Conservation (phyloP, 768 basidiomycete species). For the Podaxis rugospora region DNA sequence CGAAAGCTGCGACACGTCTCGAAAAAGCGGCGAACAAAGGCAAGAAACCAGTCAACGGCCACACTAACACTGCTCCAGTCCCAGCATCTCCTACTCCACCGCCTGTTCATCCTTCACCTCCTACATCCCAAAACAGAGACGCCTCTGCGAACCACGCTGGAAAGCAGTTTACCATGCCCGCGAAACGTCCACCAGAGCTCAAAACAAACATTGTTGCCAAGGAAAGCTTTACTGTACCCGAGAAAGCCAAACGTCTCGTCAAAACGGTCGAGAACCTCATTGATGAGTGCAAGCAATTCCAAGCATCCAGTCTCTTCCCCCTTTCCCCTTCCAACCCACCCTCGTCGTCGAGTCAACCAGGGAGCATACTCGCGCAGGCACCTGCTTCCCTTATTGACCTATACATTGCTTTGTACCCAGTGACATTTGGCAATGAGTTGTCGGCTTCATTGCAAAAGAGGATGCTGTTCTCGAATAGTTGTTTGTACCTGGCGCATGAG, state of each 20-base stretch:
- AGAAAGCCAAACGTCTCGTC: conserved; percentile 45
- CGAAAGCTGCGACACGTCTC: conserved; percentile 54
- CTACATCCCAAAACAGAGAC: conserved; percentile 10
- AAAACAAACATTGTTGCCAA: conserved; percentile 12
- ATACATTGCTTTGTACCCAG: conserved; percentile 74
- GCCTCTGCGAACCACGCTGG: background rate
- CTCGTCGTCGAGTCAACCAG: conserved; percentile 33
- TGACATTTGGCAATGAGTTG: conserved; percentile 47
- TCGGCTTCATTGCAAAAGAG: conserved; percentile 41
- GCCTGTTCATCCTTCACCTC: background rate
- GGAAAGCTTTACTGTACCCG: conserved; percentile 60
- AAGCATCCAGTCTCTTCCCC: conserved; percentile 48
- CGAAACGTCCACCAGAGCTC: conserved; percentile 1
- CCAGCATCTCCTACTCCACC: conserved; percentile 17
- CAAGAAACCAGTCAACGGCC: conserved; percentile 40
- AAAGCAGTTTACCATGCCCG: background rate
- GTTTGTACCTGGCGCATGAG: conserved; percentile 57
- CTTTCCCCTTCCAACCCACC: conserved; percentile 19
- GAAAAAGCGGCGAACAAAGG: conserved; percentile 53
- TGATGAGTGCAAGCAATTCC: conserved; percentile 62
- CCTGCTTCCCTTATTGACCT: conserved; percentile 70
- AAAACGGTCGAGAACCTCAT: conserved; percentile 57
- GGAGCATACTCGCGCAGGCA: conserved; percentile 54
- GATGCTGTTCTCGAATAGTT: conserved; percentile 84
- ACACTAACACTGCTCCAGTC: conserved; percentile 17